Evolutionary conservation across 805 yeast genomes (phyloP).

Genomic region (Yarrowia keelungensis): DNA sequence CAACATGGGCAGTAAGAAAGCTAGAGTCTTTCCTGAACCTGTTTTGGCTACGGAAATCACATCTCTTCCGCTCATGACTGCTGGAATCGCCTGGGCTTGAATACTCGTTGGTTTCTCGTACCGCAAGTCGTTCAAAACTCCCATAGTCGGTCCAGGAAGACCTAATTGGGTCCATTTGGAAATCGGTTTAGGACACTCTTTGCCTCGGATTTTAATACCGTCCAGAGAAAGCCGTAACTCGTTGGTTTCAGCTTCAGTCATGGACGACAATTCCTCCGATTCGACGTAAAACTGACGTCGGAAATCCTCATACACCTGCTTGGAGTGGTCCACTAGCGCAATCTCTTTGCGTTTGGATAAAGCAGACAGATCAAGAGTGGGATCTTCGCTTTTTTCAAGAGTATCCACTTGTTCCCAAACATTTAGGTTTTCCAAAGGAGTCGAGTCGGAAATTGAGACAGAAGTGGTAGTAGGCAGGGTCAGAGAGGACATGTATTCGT

Average conservation of each 20-base stretch:
- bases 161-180: constrained; percentile 83
- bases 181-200: constrained; percentile 67
- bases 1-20: constrained; percentile 82
- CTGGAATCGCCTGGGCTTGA: constrained; percentile 90
- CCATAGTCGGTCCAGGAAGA: constrained; percentile 64
- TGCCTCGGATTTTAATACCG: constrained; percentile 72
- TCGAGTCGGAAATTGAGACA: constrained; percentile 40
- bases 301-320: constrained; percentile 60
- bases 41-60: constrained; percentile 94
- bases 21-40: constrained; percentile 94
- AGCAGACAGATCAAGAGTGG: constrained; percentile 48
- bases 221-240: constrained; percentile 61
- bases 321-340: constrained; percentile 56
- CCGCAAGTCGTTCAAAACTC: constrained; percentile 58
- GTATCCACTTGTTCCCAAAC: constrained; percentile 45
- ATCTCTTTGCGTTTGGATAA: constrained; percentile 56
- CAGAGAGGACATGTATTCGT: constrained; percentile 54
- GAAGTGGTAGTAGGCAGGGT: constrained; percentile 36
- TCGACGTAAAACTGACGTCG: constrained; percentile 68
- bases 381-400: constrained; percentile 45
- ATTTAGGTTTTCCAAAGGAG: constrained; percentile 38
- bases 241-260: constrained; percentile 64
- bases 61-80: constrained; percentile 88
- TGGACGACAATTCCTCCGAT: constrained; percentile 58
- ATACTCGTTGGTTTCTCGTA: constrained; percentile 81